phyloP scores from a whole-genome alignment of 2,329 filamentous ascomycete species.

The Ceratocystis diversiconidia region DNA sequence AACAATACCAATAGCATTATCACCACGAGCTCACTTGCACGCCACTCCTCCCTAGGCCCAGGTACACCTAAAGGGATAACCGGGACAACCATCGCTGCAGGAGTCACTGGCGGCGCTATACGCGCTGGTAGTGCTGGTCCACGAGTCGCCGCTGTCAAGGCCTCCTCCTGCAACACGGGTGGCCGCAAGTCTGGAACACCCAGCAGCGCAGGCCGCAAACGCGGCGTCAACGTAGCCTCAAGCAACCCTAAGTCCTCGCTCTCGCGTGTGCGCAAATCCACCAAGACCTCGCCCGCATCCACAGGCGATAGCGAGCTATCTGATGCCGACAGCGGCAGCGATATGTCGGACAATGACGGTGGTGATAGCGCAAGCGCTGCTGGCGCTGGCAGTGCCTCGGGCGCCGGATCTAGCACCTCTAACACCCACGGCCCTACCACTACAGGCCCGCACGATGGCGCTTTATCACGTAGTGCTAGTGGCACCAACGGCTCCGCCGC shows the following conservation, averaged over 20 bases:
- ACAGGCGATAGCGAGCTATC: slow-evolving; percentile 51
- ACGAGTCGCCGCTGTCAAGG: slow-evolving; percentile 35
- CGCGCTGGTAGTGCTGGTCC: slow-evolving; percentile 48
- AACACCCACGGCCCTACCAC: slow-evolving; percentile 25
- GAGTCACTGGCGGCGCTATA: slow-evolving; percentile 24
- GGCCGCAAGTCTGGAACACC: slow-evolving; percentile 37
- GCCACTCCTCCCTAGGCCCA: slow-evolving; percentile 49
- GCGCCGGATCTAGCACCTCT: not conserved
- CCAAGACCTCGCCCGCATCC: slow-evolving; percentile 48
- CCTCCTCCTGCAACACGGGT: slow-evolving; percentile 25
- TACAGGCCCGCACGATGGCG: not conserved
- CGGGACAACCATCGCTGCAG: slow-evolving; percentile 21
- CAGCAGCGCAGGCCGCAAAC: slow-evolving; percentile 30
- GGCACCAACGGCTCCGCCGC: not conserved
- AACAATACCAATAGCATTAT: slow-evolving; percentile 28
- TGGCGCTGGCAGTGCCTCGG: slow-evolving; percentile 30
- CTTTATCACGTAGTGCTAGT: not conserved
- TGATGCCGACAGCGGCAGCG: slow-evolving; percentile 44
- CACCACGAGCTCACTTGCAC: slow-evolving; percentile 44
- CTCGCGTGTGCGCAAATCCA: slow-evolving; percentile 46
- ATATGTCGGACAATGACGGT: slow-evolving; percentile 34
- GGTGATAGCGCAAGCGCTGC: slow-evolving; percentile 27
- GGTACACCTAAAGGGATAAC: slow-evolving; percentile 41
- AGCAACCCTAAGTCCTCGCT: slow-evolving; percentile 42
- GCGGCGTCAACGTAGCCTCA: slow-evolving; percentile 25